A percentile compares a stretch with the other conserved stretches of the same genome.
Evolutionary conservation across 495 filamentous ascomycete species (phyloP).

Genomic region (Evernia prunastri): DNA sequence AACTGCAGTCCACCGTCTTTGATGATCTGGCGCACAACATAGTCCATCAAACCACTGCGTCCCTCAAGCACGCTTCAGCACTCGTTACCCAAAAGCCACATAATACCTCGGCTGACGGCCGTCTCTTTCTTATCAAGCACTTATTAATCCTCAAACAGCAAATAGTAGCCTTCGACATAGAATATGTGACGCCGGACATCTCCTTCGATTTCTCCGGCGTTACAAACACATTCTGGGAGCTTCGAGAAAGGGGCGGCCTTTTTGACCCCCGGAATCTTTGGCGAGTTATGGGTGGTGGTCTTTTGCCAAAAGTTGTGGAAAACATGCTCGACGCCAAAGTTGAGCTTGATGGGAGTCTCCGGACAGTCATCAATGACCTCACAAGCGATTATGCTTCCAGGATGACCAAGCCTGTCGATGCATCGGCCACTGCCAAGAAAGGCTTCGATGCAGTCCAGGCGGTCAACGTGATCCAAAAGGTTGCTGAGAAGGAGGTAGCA

Average conservation of each 20-base stretch:
- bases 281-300: slow-evolving; percentile 52
- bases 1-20: slow-evolving; percentile 58
- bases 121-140: slow-evolving; percentile 87
- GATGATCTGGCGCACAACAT: slow-evolving; percentile 73
- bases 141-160: slow-evolving; percentile 85
- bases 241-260: slow-evolving; percentile 60
- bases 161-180: slow-evolving; percentile 86
- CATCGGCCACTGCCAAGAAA: slow-evolving; percentile 22
- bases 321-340: slow-evolving; percentile 73
- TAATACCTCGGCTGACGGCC: slow-evolving; percentile 54
- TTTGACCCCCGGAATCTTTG: slow-evolving; percentile 60
- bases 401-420: slow-evolving; percentile 40
- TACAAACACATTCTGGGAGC: slow-evolving; percentile 70
- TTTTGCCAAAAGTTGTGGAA: slow-evolving; percentile 55
- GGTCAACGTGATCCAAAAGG: slow-evolving; percentile 31
- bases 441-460: slow-evolving; percentile 32
- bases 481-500: slow-evolving; percentile 50
- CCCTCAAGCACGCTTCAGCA: slow-evolving; percentile 49
- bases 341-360: slow-evolving; percentile 70
- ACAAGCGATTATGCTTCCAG: slow-evolving; percentile 52
- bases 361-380: slow-evolving; percentile 74
- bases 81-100: slow-evolving; percentile 46
- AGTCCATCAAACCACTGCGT: slow-evolving; percentile 64
- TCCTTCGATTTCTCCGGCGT: slow-evolving; percentile 73
- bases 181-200: slow-evolving; percentile 69